Percentiles rank a stretch among this genome's conserved stretches.
These are phyloP conservation scores for Amyloporia xantha DNA, from an alignment of 768 basidiomycete species.

Conservation along the genomic window DNA sequence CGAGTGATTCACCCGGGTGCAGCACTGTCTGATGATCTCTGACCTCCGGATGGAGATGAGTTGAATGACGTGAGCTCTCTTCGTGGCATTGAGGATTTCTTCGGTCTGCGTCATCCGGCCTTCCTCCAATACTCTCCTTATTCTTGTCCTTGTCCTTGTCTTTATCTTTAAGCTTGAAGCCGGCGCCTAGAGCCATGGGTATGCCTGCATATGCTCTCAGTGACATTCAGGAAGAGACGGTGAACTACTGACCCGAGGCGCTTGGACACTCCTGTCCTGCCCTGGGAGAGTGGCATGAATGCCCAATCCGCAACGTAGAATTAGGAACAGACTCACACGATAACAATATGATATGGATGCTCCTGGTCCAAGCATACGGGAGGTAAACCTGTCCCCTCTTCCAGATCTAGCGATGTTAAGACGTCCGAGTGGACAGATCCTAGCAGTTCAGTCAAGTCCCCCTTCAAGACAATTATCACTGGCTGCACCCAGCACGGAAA, in stretches of 20 bases:
- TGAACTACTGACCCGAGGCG: conserved; percentile 57
- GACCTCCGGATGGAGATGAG: background rate
- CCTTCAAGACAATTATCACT: conserved; percentile 39
- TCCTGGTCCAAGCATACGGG: conserved; percentile 39
- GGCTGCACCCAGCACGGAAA: background rate
- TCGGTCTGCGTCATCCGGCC: background rate
- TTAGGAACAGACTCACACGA: conserved; percentile 46
- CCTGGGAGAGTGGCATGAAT: conserved; percentile 30
- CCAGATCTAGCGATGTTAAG: conserved; percentile 10
- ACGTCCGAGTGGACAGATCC: conserved; percentile 49
- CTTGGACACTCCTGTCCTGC: conserved; percentile 80
- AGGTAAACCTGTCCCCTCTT: conserved; percentile 34
- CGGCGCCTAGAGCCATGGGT: conserved; percentile 72
- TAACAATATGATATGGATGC: conserved; percentile 75
- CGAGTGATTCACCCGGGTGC: background rate
- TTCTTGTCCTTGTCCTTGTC: conserved; percentile 31
- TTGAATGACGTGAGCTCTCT: too few species aligned
- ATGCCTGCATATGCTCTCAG: conserved; percentile 41
- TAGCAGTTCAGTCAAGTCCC: conserved; percentile 65
- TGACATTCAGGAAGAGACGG: too few species aligned
- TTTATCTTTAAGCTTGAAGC: conserved; percentile 60
- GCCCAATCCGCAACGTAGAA: background rate
- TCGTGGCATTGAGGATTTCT: background rate
- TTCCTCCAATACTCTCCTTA: conserved; percentile 6
- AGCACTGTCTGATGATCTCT: background rate